A percentile compares a stretch with the other conserved stretches of the same genome.
Evolutionary conservation across 306 rosid genomes (phyloP).

Genomic region (Cicer cuneatum): DNA sequence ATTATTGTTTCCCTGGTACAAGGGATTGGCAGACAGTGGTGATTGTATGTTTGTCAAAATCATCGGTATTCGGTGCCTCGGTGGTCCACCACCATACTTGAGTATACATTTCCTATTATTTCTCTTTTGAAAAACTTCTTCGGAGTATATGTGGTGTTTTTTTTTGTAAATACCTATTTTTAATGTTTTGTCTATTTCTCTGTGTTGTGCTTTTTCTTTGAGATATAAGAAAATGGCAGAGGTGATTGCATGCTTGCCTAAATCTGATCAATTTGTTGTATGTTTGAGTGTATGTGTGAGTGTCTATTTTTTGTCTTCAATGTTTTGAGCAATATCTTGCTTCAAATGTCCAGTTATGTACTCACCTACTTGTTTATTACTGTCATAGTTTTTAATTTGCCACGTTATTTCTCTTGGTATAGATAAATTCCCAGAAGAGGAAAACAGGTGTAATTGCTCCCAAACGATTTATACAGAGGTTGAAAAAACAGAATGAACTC

Average conservation of each 20-base stretch:
- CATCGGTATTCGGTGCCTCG: not conserved
- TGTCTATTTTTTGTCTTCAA: constrained; percentile 24
- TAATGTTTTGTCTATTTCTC: not conserved
- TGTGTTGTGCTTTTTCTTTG: not conserved
- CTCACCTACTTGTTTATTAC: constrained; percentile 11
- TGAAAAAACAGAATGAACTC: constrained; percentile 95
- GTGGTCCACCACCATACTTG: not conserved
- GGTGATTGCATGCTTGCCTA: constrained; percentile 29
- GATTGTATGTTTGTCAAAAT: not conserved
- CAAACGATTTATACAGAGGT: constrained; percentile 93
- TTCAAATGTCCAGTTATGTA: constrained; percentile 28
- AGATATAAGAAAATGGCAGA: constrained; percentile 11
- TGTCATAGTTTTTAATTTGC: constrained; percentile 34
- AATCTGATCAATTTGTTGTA: constrained; percentile 4
- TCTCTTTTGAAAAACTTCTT: not conserved
- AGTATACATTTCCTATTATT: not conserved
- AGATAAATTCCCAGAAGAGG: constrained; percentile 98
- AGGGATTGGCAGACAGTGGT: not conserved
- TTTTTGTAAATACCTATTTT: not conserved
- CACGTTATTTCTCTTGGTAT: constrained; percentile 44
- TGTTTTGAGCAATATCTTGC: not conserved
- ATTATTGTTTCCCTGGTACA: not conserved
- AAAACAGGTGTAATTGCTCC: constrained; percentile 99
- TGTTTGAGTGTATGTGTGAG: constrained; percentile 21
- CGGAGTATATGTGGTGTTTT: not conserved